Evolutionary conservation across 352 stramenopile genomes (phyloP), one percentile per base, ranked within the genome.

Genomic region (Globisporangium lucens): DNA sequence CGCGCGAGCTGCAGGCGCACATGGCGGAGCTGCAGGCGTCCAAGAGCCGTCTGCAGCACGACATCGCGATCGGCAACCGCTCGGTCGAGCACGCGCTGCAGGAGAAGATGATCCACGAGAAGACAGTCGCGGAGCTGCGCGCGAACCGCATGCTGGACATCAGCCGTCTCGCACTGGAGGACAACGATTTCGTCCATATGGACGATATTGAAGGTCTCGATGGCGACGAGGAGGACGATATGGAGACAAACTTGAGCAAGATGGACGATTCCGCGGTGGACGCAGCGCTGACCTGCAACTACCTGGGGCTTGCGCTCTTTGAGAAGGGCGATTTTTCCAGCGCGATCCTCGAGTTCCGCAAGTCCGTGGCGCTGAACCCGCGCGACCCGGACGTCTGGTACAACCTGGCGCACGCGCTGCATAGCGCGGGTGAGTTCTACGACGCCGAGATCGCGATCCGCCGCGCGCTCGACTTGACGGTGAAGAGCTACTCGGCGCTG

Each of bases 351-450:
- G 87, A 94, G 65, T 77, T 95, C 52, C 87, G 86, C 65, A 88
- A 90, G 63, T 93, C 85, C 0, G 75, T 92, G 15, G 79, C 80
- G 35, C 67, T 83, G 56, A 78, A 93, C 64, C 71, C 79, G n/a
- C 75, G 82, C 49, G 82, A 94, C 53, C 61, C 83, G 24, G 83
- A 91, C 46, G 84, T 87, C 17, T 94, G 85, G 87, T 90, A 90
- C 61, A 90, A 89, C 33, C 69, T 95, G 43, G 87, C 81, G 3
- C 80, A 83, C 29, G 77, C 83, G 10, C 75, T 94, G 13, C 82
- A 91, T 47, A 74, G 71, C 7, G 75, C 75, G 9, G 73, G 78
- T 24, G 78, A 93, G 64, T 70, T 79, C 35, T 79, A 82, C 57
- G 87, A 93, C 51, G 87, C 87, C 3, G 87, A 95, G 68, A 79